Base-by-base conservation (phyloP, 495 filamentous ascomycete genomes). In the Penicillium angulare region DNA sequence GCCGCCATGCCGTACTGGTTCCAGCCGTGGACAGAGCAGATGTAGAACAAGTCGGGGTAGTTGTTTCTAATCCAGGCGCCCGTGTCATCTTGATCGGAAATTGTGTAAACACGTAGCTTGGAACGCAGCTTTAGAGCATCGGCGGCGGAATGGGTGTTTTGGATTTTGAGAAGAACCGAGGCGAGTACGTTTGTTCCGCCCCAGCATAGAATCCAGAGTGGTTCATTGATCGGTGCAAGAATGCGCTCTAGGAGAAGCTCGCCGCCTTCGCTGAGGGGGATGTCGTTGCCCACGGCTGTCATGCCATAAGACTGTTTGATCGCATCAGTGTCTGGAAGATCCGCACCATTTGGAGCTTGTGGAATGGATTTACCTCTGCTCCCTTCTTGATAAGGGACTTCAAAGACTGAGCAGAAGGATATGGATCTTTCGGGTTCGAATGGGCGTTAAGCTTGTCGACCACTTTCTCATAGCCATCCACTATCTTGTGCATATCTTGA, bases 71-170 rank as follows among this genome's bases (percentile, higher is more conserved):
- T 74, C 77, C 77, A 79, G 4, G 65, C 47, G 0, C 72, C 74
- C 0, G 73, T 73, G 47, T 79, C 69, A 49, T 79, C 77, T 52
- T 78, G 77, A 56, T 78, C 75, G 7, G 69, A 74, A 33, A 78
- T 73, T 22, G 77, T 58, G 50, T 78, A 78, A 21, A 78, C 65
- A 26, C 75, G 68, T 0, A 78, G 52, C 42, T 68, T 70, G 7
- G 68, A 65, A 4, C 61, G 55, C 5, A 79, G 39, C 3, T 36
- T 43, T 0, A 53, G 57, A 1, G 63, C 57, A n/a, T 75, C 68
- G 10, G 56, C 49, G 2, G 55, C 42, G 7, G 56, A 57, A 43
- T 58, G 49, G 5, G 55, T 60, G 8, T 55, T 36, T 15, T 67
- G 56, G 49, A 77, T 59, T 17, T 66, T 51, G 26, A 64, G 55